phyloP scores from a whole-genome alignment of 1,139 yeast genomes.

The Candida glucosophila region DNA sequence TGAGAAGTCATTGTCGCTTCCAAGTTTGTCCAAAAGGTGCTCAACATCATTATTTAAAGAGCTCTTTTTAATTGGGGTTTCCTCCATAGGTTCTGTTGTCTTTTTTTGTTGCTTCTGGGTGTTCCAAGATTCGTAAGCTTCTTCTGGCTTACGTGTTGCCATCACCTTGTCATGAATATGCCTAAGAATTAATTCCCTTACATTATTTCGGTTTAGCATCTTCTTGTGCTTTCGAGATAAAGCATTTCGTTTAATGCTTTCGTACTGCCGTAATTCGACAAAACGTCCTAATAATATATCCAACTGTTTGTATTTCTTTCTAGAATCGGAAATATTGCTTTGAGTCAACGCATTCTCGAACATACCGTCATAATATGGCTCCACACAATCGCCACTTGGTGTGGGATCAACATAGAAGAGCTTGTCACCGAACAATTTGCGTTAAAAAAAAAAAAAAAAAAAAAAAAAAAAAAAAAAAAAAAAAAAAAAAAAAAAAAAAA shows the following conservation, averaged over 20 bases:
- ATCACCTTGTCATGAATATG: conserved; percentile 9
- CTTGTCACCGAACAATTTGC: too few species aligned
- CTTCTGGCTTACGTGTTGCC: too few species aligned
- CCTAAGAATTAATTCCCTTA: conserved; percentile 9
- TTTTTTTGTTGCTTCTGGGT: conserved; percentile 6
- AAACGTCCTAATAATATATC: conserved; percentile 12
- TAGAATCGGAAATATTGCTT: conserved; percentile 7
- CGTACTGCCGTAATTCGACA: conserved; percentile 11
- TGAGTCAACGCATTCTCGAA: conserved; percentile 13
- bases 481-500: too few species aligned
- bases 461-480: too few species aligned
- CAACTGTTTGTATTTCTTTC: conserved; percentile 9
- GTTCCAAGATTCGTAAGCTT: conserved; percentile 33
- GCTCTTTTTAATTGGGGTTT: too few species aligned
- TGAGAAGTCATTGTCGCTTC: conserved; percentile 6
- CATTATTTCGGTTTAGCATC: conserved; percentile 5
- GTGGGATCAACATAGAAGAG: too few species aligned
- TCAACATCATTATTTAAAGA: not conserved
- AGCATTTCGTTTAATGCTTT: conserved; percentile 7
- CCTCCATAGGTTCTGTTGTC: conserved; percentile 2
- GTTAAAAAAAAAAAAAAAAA: too few species aligned
- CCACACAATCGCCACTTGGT: too few species aligned
- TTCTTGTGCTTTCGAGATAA: not conserved
- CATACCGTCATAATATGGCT: too few species aligned
- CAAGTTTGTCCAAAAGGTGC: conserved; percentile 3